Base-by-base conservation (phyloP, 139 green algal species). In the Nannochloris sp. region DNA sequence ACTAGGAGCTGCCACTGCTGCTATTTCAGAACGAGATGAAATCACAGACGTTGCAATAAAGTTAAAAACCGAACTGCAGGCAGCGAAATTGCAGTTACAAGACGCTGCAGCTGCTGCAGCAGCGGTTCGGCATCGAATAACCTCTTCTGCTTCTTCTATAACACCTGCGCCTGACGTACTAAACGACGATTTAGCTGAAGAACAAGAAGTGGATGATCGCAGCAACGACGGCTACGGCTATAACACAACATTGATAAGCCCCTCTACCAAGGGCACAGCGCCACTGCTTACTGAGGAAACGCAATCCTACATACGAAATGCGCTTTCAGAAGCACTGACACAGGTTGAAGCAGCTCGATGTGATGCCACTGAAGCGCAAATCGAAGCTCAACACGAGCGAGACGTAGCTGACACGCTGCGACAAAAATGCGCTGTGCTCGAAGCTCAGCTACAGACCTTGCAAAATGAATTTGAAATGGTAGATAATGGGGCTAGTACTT, bases 21-120 rank as follows among this genome's bases (percentile, higher is more conserved):
- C n/a, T n/a, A 60, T 36, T n/a, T 27, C 15, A 9, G 9, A 45
- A 35, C 42, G 37, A 15, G 24, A 31, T 31, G 56, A 61, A 30
- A 36, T 48, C 30, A 32, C 9, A 24, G 47, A 51, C 29, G n/a
- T 15, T 25, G 54, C 54, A 25, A 35, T 27, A 19, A 51, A 19
- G 42, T 33, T 72, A 27, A 6, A 23, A 5, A 15, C 32, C n/a
- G 46, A 67, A 48, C 42, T 67, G n/a, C 14, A 44, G 9, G 23
- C 53, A 4, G 66, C 66, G n/a, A 45, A 54, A 23, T 27, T 19
- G 9, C 9, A 45, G 39, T 36, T 39, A 23, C 32, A 31, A 37
- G 56, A 61, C 30, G 39, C 56, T 39, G 44, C 15, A 24, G 47
- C 58, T 51, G n/a, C 54, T 25, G 54, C 54, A 51, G 54, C 19